These are phyloP conservation scores for Mrakia gelida DNA, from an alignment of 768 basidiomycete genomes.

Conservation along the genomic window DNA sequence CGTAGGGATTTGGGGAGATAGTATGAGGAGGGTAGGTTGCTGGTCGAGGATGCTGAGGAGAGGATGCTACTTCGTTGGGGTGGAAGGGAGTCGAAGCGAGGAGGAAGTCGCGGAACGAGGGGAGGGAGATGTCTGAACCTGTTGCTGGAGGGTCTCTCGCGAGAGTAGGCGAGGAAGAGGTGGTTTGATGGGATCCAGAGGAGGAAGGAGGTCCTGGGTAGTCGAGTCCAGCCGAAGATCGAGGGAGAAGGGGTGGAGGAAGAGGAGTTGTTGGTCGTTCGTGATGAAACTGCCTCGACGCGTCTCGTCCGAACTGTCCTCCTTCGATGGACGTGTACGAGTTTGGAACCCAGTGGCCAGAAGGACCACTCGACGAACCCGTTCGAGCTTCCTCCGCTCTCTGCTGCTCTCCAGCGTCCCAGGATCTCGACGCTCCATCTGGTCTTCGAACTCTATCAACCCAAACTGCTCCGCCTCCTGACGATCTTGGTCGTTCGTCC, in stretches of 20 bases:
- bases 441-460: neutral
- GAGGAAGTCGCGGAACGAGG: constrained; percentile 10
- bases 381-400: neutral
- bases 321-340: neutral
- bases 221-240: neutral
- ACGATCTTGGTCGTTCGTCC: neutral
- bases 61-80: neutral
- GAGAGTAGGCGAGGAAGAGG: neutral
- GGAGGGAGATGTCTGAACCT: neutral
- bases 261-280: neutral
- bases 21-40: neutral
- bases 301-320: constrained; percentile 1
- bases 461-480: neutral
- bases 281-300: neutral
- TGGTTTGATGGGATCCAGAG: neutral
- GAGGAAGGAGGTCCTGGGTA: neutral
- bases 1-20: neutral
- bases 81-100: neutral
- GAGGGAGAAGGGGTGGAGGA: neutral
- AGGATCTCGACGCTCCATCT: neutral
- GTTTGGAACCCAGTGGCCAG: neutral
- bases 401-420: neutral
- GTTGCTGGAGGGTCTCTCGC: neutral
- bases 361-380: neutral
- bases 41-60: neutral